These are phyloP conservation scores for Ustilago xerochloae DNA, from an alignment of 1,284 basidiomycete genomes.

Conservation along the genomic window DNA sequence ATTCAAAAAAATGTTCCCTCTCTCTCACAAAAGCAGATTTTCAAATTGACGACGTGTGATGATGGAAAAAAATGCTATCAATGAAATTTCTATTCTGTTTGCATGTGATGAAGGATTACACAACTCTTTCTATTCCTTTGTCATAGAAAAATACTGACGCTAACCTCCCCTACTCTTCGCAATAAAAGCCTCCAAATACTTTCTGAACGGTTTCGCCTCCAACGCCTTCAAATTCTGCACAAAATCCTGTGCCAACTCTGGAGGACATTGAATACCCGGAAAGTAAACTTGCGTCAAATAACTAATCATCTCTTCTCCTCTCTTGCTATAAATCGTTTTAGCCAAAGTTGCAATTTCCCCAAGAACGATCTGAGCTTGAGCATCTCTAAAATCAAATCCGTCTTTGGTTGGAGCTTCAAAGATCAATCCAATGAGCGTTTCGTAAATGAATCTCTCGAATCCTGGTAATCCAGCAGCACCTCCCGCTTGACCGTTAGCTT, in stretches of 20 bases:
- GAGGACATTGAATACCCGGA: constrained; percentile 87
- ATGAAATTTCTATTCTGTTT: constrained; percentile 1
- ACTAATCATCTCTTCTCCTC: constrained; percentile 85
- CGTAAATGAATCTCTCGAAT: constrained; percentile 92
- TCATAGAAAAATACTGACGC: neutral
- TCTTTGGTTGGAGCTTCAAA: constrained; percentile 84
- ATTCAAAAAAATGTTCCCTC: neutral
- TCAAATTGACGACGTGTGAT: neutral
- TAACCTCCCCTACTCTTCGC: constrained; percentile 43
- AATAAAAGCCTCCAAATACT: constrained; percentile 57
- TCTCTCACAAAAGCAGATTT: too few species aligned
- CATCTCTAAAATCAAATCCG: constrained; percentile 87
- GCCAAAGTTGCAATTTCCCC: constrained; percentile 72
- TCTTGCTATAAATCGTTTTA: constrained; percentile 79
- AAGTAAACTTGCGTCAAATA: constrained; percentile 85
- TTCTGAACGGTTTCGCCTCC: constrained; percentile 80
- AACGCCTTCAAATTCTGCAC: constrained; percentile 49
- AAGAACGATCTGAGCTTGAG: constrained; percentile 71
- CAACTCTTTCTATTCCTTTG: neutral
- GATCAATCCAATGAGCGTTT: constrained; percentile 82
- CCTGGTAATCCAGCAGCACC: constrained; percentile 80
- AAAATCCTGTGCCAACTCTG: constrained; percentile 81
- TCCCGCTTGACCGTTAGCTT: constrained; percentile 25
- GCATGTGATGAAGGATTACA: neutral
- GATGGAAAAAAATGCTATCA: neutral